phyloP scores from a whole-genome alignment of 805 yeast species.

The Ogataea nitratoaversa region DNA sequence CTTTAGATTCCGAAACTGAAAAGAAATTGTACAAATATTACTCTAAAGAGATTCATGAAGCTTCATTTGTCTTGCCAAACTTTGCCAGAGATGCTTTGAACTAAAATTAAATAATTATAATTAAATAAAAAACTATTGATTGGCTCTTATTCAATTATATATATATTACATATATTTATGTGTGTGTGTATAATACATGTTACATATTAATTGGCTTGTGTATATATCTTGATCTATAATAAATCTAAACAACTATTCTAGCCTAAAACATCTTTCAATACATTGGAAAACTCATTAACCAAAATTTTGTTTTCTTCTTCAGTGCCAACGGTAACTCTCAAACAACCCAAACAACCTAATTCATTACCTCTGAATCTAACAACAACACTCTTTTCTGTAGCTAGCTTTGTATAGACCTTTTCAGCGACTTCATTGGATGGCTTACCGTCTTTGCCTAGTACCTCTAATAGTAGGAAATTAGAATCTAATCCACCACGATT shows the following conservation, averaged over 20 bases:
- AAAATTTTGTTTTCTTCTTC: slow-evolving; percentile 62
- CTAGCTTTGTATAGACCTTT: slow-evolving; percentile 62
- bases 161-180: not conserved
- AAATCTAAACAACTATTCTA: not conserved
- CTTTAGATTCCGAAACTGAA: slow-evolving; percentile 32
- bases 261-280: slow-evolving; percentile 14
- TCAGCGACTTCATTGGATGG: slow-evolving; percentile 71
- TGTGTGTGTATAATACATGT: not conserved
- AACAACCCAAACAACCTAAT: slow-evolving; percentile 81
- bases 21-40: slow-evolving; percentile 56
- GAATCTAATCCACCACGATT: slow-evolving; percentile 83
- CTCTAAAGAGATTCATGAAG: slow-evolving; percentile 58
- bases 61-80: slow-evolving; percentile 74
- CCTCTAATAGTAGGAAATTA: slow-evolving; percentile 74
- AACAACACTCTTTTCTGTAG: slow-evolving; percentile 71
- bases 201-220: no score
- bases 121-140: not conserved
- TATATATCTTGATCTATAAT: no score
- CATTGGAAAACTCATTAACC: slow-evolving; percentile 32
- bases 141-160: not conserved
- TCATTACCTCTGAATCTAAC: slow-evolving; percentile 90
- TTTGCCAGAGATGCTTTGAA: slow-evolving; percentile 56
- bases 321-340: slow-evolving; percentile 87
- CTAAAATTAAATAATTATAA: no score
- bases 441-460: slow-evolving; percentile 54